These are phyloP conservation scores for Phytopythium chamaehyphon DNA, from an alignment of 352 stramenopile genomes.

Conservation along the genomic window DNA sequence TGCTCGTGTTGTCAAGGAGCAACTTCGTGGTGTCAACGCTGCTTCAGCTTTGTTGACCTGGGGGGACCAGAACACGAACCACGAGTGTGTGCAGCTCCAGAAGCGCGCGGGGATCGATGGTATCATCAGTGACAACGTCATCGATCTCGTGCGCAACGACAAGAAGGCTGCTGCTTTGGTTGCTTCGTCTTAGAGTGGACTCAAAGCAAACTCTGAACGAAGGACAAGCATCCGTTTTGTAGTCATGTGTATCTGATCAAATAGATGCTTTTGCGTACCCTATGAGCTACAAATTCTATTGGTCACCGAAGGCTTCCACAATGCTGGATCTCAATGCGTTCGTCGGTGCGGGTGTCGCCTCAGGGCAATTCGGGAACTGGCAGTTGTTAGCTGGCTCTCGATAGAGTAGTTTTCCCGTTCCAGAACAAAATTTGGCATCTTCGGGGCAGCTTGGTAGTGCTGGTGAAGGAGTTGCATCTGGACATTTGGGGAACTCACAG, in stretches of 20 bases:
- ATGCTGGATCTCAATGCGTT: not conserved
- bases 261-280: too few relatives aligned
- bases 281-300: too few relatives aligned
- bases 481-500: too few relatives aligned
- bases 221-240: not conserved
- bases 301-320: not conserved
- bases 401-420: constrained; percentile 6
- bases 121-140: constrained; percentile 82
- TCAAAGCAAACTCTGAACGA: not conserved
- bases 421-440: constrained; percentile 28
- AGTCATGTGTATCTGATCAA: not conserved
- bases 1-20: constrained; percentile 47
- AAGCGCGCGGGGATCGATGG: constrained; percentile 66
- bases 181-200: not conserved
- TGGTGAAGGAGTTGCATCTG: too few relatives aligned
- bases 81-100: constrained; percentile 63
- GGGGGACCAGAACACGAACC: constrained; percentile 79
- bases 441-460: constrained; percentile 24
- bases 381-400: constrained; percentile 29
- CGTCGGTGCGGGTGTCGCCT: not conserved
- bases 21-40: constrained; percentile 4
- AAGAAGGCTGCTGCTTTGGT: constrained; percentile 19
- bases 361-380: constrained; percentile 23
- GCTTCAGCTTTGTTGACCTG: constrained; percentile 52
- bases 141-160: constrained; percentile 61